Conservation (phyloP, 371 early-diverging fungal genomes). For the Apophysomyces variabilis region DNA sequence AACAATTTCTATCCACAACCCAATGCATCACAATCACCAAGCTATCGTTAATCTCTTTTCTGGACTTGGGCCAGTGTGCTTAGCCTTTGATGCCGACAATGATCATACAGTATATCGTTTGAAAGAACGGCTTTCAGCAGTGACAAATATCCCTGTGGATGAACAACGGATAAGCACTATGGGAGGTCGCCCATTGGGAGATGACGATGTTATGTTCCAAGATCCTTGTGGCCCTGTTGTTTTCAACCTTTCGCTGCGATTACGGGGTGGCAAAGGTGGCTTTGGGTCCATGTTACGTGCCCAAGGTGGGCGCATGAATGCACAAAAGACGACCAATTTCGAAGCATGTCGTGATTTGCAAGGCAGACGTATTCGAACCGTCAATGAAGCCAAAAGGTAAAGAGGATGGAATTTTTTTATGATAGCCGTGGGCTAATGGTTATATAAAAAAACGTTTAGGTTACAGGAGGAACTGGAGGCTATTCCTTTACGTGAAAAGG, state of each 20-base stretch:
- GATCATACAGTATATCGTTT: constrained; percentile 27
- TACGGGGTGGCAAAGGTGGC: constrained; percentile 93
- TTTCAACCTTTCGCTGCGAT: constrained; percentile 43
- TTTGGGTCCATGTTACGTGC: constrained; percentile 95
- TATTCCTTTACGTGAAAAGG: constrained; percentile 75
- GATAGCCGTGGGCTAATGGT: not conserved
- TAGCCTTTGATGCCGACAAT: constrained; percentile 23
- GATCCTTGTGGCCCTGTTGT: constrained; percentile 23
- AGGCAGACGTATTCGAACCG: constrained; percentile 87
- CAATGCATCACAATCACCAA: constrained; percentile 38
- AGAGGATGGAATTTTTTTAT: constrained; percentile 4
- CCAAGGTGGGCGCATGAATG: constrained; percentile 92
- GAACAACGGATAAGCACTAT: constrained; percentile 50
- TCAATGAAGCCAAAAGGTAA: constrained; percentile 89
- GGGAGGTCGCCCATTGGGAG: constrained; percentile 42
- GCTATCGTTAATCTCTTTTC: constrained; percentile 41
- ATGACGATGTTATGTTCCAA: constrained; percentile 33
- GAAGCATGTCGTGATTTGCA: constrained; percentile 94
- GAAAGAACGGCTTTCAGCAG: constrained; percentile 39
- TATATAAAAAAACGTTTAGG: constrained; percentile 33
- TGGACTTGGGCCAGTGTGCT: constrained; percentile 29
- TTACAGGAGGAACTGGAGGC: constrained; percentile 78
- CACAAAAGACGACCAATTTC: constrained; percentile 88
- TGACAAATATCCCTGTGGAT: constrained; percentile 48
- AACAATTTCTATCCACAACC: too few species aligned